Percentiles rank a stretch among this genome's conserved stretches.
Conservation (phyloP, 2,329 filamentous ascomycete species). For the Fusarium sp. region DNA sequence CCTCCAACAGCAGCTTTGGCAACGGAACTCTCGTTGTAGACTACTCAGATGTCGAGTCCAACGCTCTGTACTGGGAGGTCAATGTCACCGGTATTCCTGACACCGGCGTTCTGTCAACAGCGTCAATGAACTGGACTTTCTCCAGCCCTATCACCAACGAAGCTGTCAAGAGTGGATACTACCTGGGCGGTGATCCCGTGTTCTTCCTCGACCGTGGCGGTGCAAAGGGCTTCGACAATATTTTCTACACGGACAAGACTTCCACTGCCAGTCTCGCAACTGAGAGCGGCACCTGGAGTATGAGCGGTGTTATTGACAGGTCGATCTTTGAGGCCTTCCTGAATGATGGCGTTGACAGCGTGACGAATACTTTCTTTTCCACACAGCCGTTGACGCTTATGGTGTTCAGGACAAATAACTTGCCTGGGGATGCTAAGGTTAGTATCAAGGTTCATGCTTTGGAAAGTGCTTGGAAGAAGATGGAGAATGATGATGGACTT, state of each 20-base stretch:
- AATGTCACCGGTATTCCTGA: conserved; percentile 57
- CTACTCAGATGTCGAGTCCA: conserved; percentile 54
- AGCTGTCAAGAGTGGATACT: conserved; percentile 42
- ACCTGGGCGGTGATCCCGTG: conserved; percentile 41
- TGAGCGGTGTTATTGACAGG: conserved; percentile 50
- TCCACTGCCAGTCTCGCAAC: conserved; percentile 35
- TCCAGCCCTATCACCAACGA: conserved; percentile 42
- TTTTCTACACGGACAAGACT: conserved; percentile 49
- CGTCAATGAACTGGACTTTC: conserved; percentile 47
- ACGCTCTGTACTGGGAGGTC: conserved; percentile 65
- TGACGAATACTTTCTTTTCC: conserved; percentile 48
- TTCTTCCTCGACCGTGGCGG: conserved; percentile 48
- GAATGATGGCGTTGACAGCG: conserved; percentile 48
- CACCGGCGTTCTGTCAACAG: conserved; percentile 21
- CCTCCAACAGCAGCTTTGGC: conserved; percentile 55
- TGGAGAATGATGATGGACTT: conserved; percentile 1
- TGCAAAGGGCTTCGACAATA: conserved; percentile 44
- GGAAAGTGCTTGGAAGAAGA: conserved; percentile 42
- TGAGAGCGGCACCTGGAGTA: conserved; percentile 37
- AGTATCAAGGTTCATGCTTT: conserved; percentile 41
- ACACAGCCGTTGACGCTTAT: conserved; percentile 43
- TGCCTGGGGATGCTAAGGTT: conserved; percentile 35
- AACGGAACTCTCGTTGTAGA: conserved; percentile 62
- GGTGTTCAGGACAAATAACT: conserved; percentile 25
- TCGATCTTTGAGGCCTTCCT: conserved; percentile 52